A percentile compares a stretch with the other conserved stretches of the same genome.
Evolutionary conservation across 345 rosid genomes (phyloP).

Genomic region (Rhodomyrtus tomentosa): DNA sequence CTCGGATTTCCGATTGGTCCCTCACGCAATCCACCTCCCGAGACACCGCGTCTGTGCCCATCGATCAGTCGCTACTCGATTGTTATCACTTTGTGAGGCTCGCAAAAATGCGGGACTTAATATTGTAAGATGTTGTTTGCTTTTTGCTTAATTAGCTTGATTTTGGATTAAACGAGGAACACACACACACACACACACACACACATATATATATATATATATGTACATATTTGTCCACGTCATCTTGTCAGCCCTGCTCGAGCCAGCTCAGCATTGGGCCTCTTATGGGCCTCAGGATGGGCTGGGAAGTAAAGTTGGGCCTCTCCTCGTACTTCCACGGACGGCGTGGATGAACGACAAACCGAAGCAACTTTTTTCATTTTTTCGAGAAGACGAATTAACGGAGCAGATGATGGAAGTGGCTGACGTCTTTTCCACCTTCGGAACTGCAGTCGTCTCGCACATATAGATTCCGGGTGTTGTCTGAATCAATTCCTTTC

Average conservation of each 20-base stretch:
- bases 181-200: no score
- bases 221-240: not conserved
- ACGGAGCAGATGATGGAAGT: not conserved
- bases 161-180: not conserved
- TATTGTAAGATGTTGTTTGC: not conserved
- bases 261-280: not conserved
- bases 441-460: not conserved
- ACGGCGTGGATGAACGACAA: not conserved
- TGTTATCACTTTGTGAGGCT: not conserved
- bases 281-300: not conserved
- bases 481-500: not conserved
- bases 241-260: not conserved
- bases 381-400: not conserved
- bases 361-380: not conserved
- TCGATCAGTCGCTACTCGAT: accelerated
- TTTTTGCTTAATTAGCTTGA: not conserved
- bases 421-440: not conserved
- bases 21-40: not conserved
- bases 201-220: no score
- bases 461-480: not conserved
- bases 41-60: accelerated
- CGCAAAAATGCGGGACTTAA: not conserved
- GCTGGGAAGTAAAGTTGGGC: not conserved
- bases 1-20: not conserved
- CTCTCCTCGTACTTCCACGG: not conserved